Evolutionary conservation across 208 protist species (phyloP).

Genomic region (Endotrypanum monterogeii): DNA sequence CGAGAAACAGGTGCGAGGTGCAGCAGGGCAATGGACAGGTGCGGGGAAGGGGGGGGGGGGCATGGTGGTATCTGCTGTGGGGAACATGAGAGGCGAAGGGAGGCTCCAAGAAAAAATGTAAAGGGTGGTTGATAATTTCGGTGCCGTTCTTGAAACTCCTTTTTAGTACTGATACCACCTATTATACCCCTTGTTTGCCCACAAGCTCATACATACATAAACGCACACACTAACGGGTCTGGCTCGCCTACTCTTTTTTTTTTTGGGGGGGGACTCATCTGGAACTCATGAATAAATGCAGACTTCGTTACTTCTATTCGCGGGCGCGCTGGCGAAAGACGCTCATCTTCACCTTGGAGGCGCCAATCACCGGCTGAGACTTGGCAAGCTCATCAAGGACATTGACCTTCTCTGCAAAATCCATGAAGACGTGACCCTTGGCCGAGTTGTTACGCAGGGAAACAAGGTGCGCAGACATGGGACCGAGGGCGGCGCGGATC

Average conservation of each 20-base stretch:
- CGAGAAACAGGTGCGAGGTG: too few species aligned
- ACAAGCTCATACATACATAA: too few species aligned
- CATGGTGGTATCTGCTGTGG: background rate
- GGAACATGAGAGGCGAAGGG: background rate
- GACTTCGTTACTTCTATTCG: conserved; percentile 20
- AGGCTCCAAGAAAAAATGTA: background rate
- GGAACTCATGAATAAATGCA: too few species aligned
- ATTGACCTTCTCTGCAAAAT: conserved; percentile 73
- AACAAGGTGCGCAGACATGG: conserved; percentile 53
- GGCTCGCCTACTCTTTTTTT: background rate
- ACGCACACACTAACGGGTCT: background rate
- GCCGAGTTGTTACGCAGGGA: conserved; percentile 86
- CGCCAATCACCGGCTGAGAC: conserved; percentile 46
- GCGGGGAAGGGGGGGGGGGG: background rate
- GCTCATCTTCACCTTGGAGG: conserved; percentile 57
- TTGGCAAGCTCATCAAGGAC: conserved; percentile 61
- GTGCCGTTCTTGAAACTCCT: background rate
- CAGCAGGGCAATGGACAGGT: too few species aligned
- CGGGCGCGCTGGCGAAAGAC: conserved; percentile 78
- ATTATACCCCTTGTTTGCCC: too few species aligned
- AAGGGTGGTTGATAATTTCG: background rate
- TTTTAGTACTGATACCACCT: too few species aligned
- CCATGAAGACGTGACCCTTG: conserved; percentile 83
- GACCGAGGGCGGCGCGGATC: conserved; percentile 67
- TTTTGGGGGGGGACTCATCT: too few species aligned